A percentile compares a stretch with the other conserved stretches of the same genome.
Evolutionary conservation across 805 yeast species (phyloP).

Genomic region (Zygosaccharomyces gambellarensis): DNA sequence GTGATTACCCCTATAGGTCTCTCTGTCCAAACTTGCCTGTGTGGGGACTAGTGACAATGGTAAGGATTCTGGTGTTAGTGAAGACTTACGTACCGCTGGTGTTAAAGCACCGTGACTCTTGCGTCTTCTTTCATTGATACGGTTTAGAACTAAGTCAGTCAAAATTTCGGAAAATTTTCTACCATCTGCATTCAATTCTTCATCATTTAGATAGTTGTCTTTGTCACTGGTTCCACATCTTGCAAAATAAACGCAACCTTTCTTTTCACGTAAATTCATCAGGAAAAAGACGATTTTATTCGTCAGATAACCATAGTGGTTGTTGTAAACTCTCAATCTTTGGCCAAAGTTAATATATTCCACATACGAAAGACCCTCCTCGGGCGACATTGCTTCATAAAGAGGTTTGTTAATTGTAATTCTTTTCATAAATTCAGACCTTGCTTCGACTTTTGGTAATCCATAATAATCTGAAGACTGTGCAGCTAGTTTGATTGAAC

Average conservation of each 20-base stretch:
- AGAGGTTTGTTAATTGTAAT: conserved; percentile 61
- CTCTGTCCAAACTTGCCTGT: conserved; percentile 21
- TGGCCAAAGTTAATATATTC: conserved; percentile 91
- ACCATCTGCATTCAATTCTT: conserved; percentile 75
- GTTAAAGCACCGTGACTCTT: conserved; percentile 12
- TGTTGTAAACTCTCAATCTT: conserved; percentile 68
- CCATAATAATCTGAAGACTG: conserved; percentile 81
- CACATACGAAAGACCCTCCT: conserved; percentile 61
- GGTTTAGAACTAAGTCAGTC: conserved; percentile 48
- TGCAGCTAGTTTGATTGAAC: conserved; percentile 80
- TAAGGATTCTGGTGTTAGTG: conserved; percentile 8
- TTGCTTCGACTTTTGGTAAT: conserved; percentile 71
- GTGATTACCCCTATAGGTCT: conserved; percentile 24
- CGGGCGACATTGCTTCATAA: conserved; percentile 65
- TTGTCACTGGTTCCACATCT: conserved; percentile 54
- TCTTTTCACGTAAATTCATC: conserved; percentile 83
- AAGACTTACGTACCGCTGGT: conserved; percentile 7
- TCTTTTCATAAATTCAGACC: conserved; percentile 68
- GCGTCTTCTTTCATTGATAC: conserved; percentile 30
- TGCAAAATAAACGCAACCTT: conserved; percentile 91
- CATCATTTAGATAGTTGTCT: conserved; percentile 67
- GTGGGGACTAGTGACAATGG: conserved; percentile 30
- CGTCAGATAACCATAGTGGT: conserved; percentile 81
- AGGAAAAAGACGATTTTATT: conserved; percentile 88
- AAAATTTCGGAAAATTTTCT: conserved; percentile 58